A percentile compares a stretch with the other conserved stretches of the same genome.
These are phyloP conservation scores for Ocimum tenuiflorum DNA, from an alignment of 257 asterid genomes.

Conservation along the genomic window DNA sequence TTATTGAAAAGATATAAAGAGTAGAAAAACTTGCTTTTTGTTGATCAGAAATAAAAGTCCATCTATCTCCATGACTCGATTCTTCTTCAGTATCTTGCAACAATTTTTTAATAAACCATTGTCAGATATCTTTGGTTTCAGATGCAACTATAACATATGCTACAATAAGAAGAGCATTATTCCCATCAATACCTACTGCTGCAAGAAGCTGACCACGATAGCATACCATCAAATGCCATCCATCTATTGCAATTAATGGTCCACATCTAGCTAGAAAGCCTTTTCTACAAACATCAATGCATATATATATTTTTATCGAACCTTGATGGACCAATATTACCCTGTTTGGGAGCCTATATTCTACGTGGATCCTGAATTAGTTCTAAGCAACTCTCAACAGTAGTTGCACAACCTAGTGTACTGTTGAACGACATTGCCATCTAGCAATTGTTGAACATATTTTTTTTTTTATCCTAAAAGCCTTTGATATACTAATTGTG, in stretches of 20 bases:
- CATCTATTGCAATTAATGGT: conserved; percentile 5
- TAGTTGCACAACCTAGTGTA: neutral
- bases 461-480: neutral
- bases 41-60: no score
- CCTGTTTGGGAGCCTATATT: neutral
- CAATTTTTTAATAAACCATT: neutral
- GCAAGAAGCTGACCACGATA: conserved; percentile 5
- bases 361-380: neutral
- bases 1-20: neutral
- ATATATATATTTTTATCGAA: neutral
- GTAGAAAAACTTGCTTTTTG: neutral
- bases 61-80: neutral
- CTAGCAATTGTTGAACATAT: neutral
- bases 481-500: neutral
- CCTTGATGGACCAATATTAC: neutral
- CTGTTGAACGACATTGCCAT: neutral
- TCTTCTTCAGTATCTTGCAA: neutral
- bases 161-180: neutral
- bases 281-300: neutral
- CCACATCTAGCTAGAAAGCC: neutral
- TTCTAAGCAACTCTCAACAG: neutral
- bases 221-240: neutral
- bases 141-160: neutral
- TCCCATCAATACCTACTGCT: neutral
- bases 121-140: neutral